Conservation (phyloP, 441 rosid species). For the Capsella rubella region DNA sequence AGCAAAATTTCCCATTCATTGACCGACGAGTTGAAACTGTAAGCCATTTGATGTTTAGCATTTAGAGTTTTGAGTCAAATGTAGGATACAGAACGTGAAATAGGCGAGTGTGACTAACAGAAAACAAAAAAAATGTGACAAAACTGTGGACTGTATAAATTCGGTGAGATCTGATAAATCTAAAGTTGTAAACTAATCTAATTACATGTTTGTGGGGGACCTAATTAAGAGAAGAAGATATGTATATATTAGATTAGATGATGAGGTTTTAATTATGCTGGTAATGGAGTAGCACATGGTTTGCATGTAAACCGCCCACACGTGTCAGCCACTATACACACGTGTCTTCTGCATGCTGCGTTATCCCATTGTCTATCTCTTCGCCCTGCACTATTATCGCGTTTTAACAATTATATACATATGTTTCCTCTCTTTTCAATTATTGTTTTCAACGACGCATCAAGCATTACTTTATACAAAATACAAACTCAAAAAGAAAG, state of each 20-base stretch:
- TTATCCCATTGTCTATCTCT: constrained; percentile 44
- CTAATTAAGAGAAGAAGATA: not conserved
- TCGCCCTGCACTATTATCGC: constrained; percentile 37
- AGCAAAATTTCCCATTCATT: no score
- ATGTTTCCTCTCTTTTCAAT: constrained; percentile 18
- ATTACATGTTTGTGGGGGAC: not conserved
- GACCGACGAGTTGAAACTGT: no score
- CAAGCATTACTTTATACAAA: not conserved
- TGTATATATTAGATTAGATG: not conserved
- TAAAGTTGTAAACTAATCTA: not conserved
- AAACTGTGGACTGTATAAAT: not conserved
- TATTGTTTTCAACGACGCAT: constrained; percentile 30
- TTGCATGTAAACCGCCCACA: constrained; percentile 40
- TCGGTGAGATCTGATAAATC: not conserved
- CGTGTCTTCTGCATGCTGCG: constrained; percentile 46
- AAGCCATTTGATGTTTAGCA: no score
- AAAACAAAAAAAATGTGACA: not conserved
- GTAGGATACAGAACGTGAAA: not conserved
- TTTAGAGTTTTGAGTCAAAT: not conserved
- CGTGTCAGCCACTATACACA: constrained; percentile 39
- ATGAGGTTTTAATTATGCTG: not conserved
- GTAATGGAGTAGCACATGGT: constrained; percentile 30
- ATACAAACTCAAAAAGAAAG: not conserved
- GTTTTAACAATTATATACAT: constrained; percentile 18
- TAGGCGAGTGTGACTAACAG: not conserved